Evolutionary conservation across 768 basidiomycete genomes (phyloP).

Genomic region (Termitomyces bulborhizus): DNA sequence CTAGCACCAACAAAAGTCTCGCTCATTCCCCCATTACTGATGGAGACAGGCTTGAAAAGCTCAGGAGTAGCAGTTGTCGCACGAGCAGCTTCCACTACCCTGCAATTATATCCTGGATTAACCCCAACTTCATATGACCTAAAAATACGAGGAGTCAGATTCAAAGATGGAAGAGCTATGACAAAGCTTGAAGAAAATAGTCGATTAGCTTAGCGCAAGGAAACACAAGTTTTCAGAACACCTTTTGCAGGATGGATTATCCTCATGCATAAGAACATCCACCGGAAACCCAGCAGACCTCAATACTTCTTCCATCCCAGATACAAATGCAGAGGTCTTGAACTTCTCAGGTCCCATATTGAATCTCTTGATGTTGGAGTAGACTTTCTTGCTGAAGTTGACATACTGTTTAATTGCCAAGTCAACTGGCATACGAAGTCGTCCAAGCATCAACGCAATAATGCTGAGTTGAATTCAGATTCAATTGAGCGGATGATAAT

Average conservation of each 20-base stretch:
- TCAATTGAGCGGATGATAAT: not conserved
- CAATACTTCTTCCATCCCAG: not conserved
- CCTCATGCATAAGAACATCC: not conserved
- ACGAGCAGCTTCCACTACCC: not conserved
- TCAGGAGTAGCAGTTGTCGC: not conserved
- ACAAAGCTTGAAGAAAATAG: not conserved
- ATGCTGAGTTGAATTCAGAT: not conserved
- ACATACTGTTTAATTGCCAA: not conserved
- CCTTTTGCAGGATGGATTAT: not conserved
- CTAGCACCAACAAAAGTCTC: not conserved
- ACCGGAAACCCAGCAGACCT: not conserved
- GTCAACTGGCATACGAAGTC: not conserved
- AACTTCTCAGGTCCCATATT: not conserved
- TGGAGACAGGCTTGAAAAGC: not conserved
- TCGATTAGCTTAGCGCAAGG: too few relatives aligned
- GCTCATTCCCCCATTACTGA: not conserved
- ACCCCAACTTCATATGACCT: not conserved
- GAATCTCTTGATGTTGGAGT: not conserved
- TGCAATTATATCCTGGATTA: not conserved
- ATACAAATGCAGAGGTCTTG: not conserved
- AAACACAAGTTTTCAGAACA: not conserved
- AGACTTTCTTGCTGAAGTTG: not conserved
- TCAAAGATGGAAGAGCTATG: too few relatives aligned
- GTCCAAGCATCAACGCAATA: slow-evolving; percentile 3
- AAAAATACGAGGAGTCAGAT: not conserved